These are phyloP conservation scores for Pseudogymnoascus destructans DNA, from an alignment of 2,329 filamentous ascomycete genomes.

Conservation along the genomic window DNA sequence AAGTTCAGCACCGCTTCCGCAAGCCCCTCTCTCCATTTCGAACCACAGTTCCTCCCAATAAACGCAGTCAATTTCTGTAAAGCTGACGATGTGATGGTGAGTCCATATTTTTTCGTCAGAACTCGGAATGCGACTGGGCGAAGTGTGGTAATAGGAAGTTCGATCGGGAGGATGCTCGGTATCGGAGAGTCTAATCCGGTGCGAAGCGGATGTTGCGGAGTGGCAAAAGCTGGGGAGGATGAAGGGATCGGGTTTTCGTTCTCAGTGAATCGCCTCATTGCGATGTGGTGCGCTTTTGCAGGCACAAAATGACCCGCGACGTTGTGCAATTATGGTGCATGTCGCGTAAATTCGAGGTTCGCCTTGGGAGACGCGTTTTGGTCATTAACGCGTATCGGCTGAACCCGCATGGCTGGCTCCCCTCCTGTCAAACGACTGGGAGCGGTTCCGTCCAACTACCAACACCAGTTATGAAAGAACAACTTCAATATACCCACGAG, in stretches of 20 bases:
- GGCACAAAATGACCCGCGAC: neutral
- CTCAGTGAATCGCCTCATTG: conserved; percentile 3
- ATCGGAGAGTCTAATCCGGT: conserved; percentile 34
- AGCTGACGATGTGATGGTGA: conserved; percentile 80
- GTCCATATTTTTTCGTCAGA: conserved; percentile 93
- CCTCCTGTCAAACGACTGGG: neutral
- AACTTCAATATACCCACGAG: neutral
- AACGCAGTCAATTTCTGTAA: conserved; percentile 76
- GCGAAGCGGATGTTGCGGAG: conserved; percentile 66
- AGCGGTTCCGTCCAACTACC: neutral
- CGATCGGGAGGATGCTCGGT: conserved; percentile 61
- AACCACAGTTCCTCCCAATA: conserved; percentile 85
- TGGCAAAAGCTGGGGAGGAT: conserved; percentile 82
- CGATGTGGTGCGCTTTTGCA: neutral
- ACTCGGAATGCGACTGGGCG: conserved; percentile 86
- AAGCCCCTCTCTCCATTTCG: conserved; percentile 87
- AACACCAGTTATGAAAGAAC: neutral
- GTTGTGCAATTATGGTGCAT: conserved; percentile 6
- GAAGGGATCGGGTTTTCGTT: conserved; percentile 55
- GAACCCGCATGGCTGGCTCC: neutral
- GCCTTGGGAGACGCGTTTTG: conserved; percentile 3
- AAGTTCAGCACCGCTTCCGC: conserved; percentile 90
- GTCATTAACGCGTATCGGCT: neutral
- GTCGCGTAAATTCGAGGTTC: conserved; percentile 3
- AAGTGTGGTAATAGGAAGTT: conserved; percentile 75